Percentiles rank a stretch among this genome's conserved stretches.
These are phyloP conservation scores for Ligustrum vulgare DNA, from an alignment of 257 asterid species.

Conservation along the genomic window DNA sequence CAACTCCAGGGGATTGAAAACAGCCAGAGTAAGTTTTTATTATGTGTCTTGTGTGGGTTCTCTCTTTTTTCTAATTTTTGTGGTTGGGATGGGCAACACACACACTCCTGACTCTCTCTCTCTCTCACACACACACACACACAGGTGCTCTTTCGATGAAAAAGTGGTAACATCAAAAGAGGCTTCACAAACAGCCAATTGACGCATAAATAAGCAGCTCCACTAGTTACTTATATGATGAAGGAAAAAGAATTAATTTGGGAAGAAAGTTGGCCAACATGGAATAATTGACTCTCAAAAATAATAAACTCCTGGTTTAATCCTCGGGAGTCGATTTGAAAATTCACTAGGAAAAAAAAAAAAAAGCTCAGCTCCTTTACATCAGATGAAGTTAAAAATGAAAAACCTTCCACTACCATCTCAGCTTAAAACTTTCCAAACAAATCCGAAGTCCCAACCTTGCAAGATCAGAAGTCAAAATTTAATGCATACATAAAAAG, in stretches of 20 bases:
- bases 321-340: neutral
- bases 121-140: neutral
- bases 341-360: neutral
- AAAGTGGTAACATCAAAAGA: slow-evolving; percentile 1
- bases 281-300: neutral
- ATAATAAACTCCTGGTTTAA: slow-evolving; percentile 8
- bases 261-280: slow-evolving; percentile 5
- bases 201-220: neutral
- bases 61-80: neutral
- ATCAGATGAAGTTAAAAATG: neutral
- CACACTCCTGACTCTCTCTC: neutral
- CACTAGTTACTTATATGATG: neutral
- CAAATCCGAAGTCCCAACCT: neutral
- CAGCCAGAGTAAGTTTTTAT: neutral
- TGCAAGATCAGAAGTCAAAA: neutral
- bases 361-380: no score
- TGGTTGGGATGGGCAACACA: neutral
- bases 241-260: neutral
- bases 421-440: neutral
- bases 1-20: neutral
- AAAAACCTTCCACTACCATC: neutral
- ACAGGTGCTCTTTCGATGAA: neutral
- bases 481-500: neutral
- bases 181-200: neutral
- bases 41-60: neutral